Base-by-base conservation (phyloP, 2,329 filamentous ascomycete species). In the Fusarium subtropicale region DNA sequence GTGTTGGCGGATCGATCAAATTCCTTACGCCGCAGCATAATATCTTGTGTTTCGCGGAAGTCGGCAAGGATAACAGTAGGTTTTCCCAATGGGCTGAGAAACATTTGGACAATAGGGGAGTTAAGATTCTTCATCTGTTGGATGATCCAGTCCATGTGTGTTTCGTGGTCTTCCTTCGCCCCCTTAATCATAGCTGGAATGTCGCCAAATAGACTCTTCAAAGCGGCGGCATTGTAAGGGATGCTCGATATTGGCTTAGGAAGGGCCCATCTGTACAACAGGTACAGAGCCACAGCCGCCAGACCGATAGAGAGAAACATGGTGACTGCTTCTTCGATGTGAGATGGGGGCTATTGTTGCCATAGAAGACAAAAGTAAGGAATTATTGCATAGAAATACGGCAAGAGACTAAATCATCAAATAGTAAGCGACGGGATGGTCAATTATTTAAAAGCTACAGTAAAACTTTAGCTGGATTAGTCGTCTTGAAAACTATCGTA, bases 241-340 rank as follows among this genome's bases (percentile, higher is more conserved):
- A 51, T 51, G 4, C 11, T 20, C 22, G 47, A 12, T 28, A 51
- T 51, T 5, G 18, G 33, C 12, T 51, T 51, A 0, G 47, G 47
- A 5, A 36, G 33, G 26, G 31, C 22, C 47, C 47, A 38, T 2
- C 5, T 51, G 47, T 51, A 51, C 9, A 51, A n/a, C 9, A 38
- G 6, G 22, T 9, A 51, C 8, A 38, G 7, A 1, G 6, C 33
- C 8, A 28, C 0, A 8, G 6, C 18, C 0, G 5, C 10, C 2
- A 51, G 15, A 2, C 16, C 11, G 0, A 50, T 8, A 7, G 31
- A 36, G 10, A 34, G 22, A 13, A 50, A 26, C 8, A 34, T 50
- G 16, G 0, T 15, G 31, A 10, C 11, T 34, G 22, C 2, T 44
- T 44, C 41, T 7, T 10, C 8, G 2, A 24, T 26, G 16, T 2